Percentiles rank a stretch among this genome's conserved stretches.
Conservation (phyloP, 371 early-diverging fungal genomes). For the Mucor indicus region DNA sequence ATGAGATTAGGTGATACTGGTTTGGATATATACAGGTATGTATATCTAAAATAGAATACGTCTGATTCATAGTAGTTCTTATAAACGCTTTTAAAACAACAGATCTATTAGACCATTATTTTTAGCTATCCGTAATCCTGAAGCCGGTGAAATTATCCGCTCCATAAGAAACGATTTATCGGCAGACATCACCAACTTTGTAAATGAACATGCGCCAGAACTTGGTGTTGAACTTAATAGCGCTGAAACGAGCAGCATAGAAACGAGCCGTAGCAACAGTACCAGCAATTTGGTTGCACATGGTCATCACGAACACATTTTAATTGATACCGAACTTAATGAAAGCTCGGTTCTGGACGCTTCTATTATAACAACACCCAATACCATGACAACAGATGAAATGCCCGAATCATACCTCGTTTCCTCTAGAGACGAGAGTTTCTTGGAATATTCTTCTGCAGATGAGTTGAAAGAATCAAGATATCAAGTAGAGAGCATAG, state of each 20-base stretch:
- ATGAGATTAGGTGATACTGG: constrained; percentile 87
- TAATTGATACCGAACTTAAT: neutral
- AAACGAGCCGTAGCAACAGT: neutral
- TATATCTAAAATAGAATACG: neutral
- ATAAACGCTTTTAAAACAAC: neutral
- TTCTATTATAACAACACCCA: neutral
- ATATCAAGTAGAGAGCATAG: constrained; percentile 6
- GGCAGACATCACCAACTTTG: constrained; percentile 24
- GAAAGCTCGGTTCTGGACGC: constrained; percentile 1
- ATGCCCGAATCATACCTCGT: constrained; percentile 16
- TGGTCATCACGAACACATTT: too few species aligned
- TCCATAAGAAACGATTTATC: constrained; percentile 33
- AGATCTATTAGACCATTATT: constrained; percentile 86
- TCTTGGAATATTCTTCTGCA: neutral
- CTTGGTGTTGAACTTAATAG: constrained; percentile 5
- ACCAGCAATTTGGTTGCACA: neutral
- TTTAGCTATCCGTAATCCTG: constrained; percentile 59
- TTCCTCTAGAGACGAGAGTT: constrained; percentile 5
- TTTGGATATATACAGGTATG: constrained; percentile 76
- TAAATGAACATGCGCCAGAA: constrained; percentile 18
- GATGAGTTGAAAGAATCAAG: constrained; percentile 4
- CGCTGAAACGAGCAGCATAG: neutral
- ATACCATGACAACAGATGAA: constrained; percentile 1
- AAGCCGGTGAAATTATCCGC: constrained; percentile 31
- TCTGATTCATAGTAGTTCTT: neutral